Percentiles rank a stretch among this genome's conserved stretches.
Evolutionary conservation across 148 eudicot species (phyloP).

Genomic region (Oxyria digyna): DNA sequence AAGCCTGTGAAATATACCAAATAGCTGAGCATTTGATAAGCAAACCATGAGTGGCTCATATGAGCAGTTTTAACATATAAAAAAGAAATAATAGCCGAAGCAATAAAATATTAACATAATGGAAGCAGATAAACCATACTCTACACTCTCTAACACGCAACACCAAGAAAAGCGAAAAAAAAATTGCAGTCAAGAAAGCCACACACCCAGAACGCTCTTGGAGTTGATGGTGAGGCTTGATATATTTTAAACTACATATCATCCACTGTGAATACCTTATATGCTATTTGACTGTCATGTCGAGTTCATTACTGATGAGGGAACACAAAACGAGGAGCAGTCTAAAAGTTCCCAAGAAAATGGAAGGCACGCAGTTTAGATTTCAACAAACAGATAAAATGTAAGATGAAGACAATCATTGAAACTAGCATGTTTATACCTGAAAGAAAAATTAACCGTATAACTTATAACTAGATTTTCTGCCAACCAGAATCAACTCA

Average conservation of each 20-base stretch:
- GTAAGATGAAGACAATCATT: background rate
- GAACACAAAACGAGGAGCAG: background rate
- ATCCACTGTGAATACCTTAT: background rate
- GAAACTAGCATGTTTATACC: background rate
- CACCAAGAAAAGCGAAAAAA: background rate
- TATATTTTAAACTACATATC: background rate
- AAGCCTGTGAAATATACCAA: constrained; percentile 31
- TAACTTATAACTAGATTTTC: background rate
- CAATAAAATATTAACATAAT: background rate
- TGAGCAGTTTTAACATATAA: background rate
- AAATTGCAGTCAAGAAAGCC: background rate
- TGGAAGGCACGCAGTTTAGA: background rate
- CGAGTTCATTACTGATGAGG: background rate
- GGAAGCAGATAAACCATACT: background rate
- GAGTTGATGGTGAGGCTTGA: background rate
- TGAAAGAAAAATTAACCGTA: background rate
- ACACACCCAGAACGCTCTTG: background rate
- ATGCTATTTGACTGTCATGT: background rate
- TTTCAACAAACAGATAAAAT: background rate
- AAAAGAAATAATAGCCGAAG: background rate
- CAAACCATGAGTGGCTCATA: background rate
- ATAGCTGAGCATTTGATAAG: background rate
- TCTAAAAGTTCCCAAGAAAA: background rate
- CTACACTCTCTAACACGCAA: background rate
- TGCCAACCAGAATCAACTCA: background rate